Conservation (phyloP, 1,139 yeast species). For the Lodderomyces margitis region DNA sequence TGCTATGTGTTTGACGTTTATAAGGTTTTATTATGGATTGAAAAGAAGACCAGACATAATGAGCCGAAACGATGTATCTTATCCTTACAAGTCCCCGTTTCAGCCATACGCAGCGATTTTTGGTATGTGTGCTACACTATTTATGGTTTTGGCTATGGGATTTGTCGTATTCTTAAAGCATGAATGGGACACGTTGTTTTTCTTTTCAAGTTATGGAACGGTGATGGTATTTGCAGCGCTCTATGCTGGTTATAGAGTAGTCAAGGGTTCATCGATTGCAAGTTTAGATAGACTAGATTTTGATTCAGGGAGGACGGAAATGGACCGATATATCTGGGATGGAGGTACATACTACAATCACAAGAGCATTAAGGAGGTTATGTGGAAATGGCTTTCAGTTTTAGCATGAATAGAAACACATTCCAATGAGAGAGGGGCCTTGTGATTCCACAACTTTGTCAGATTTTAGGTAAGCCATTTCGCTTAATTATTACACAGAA, state of each 20-base stretch:
- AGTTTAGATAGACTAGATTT: conserved; percentile 69
- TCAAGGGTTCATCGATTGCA: conserved; percentile 55
- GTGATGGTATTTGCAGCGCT: conserved; percentile 52
- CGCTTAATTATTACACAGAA: neutral
- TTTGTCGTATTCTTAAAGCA: conserved; percentile 61
- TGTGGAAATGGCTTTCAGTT: conserved; percentile 34
- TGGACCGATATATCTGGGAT: conserved; percentile 69
- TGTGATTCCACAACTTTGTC: neutral
- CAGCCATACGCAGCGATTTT: conserved; percentile 75
- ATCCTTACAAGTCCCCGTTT: conserved; percentile 73
- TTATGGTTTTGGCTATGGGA: conserved; percentile 66
- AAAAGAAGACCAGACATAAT: conserved; percentile 65
- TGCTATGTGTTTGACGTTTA: conserved; percentile 72
- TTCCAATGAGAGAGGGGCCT: neutral
- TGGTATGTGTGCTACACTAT: conserved; percentile 57
- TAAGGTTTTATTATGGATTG: conserved; percentile 70
- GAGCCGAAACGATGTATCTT: conserved; percentile 59
- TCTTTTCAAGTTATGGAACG: conserved; percentile 70
- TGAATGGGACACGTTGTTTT: conserved; percentile 62
- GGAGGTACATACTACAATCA: conserved; percentile 52
- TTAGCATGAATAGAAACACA: conserved; percentile 26
- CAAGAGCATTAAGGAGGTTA: conserved; percentile 35
- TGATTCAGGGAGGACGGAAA: conserved; percentile 76
- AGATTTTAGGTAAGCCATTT: neutral
- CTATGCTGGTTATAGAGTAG: conserved; percentile 53